Conservation (phyloP, 345 rosid genomes). For the Syzygium jambos region DNA sequence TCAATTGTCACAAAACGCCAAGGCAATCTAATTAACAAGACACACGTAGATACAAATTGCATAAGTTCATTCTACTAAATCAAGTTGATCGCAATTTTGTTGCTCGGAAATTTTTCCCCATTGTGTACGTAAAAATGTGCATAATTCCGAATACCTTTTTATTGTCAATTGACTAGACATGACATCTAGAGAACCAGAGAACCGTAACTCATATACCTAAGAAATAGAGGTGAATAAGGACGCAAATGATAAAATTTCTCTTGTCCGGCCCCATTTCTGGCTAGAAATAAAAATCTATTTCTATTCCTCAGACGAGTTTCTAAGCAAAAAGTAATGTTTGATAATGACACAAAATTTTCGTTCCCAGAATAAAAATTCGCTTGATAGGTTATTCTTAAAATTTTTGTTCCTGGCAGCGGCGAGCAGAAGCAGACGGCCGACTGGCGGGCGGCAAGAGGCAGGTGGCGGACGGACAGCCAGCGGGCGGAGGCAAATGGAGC, state of each 20-base stretch:
- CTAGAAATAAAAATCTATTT: neutral
- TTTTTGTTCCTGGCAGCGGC: too few relatives aligned
- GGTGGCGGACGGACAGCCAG: too few relatives aligned
- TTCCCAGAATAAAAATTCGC: too few relatives aligned
- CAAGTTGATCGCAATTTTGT: neutral
- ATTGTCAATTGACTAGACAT: neutral
- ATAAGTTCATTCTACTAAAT: neutral
- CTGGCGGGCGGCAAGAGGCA: too few relatives aligned
- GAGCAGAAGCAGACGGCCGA: too few relatives aligned
- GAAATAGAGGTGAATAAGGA: neutral
- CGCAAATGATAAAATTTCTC: neutral
- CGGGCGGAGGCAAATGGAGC: too few relatives aligned
- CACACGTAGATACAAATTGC: neutral
- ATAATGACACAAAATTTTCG: too few relatives aligned
- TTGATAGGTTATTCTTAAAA: too few relatives aligned
- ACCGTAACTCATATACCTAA: neutral
- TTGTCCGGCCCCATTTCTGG: too few relatives aligned
- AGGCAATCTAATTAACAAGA: neutral
- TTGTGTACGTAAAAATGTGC: neutral
- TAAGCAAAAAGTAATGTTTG: too few relatives aligned
- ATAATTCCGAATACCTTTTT: neutral
- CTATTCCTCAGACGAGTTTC: too few relatives aligned
- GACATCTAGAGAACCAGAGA: neutral
- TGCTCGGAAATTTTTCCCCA: neutral
- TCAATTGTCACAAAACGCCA: neutral